Base-by-base conservation (phyloP, 352 stramenopile species). In the Globisporangium sylvaticum region DNA sequence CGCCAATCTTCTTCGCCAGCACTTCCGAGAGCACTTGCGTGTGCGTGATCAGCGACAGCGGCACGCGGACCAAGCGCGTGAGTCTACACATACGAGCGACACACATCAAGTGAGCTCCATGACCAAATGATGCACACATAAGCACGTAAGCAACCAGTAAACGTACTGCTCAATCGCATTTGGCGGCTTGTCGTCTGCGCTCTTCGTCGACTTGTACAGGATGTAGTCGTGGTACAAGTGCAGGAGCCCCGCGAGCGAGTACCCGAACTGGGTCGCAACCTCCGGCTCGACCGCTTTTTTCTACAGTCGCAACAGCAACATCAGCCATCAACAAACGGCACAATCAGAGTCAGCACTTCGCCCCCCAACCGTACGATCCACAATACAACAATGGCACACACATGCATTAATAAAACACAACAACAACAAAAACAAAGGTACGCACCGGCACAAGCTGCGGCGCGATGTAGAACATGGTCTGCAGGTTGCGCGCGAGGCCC, bases 181-280 rank as follows among this genome's bases (percentile, higher is more conserved):
- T 4, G 56, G 18, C 0, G 69, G 70, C 42, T 75, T 69, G 25
- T 65, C 62, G 12, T 67, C 42, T 24, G 65, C 39, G 22, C 9
- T 24, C 31, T 64, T 53, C n/a, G 73, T 59, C 18, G 78, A 74
- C 74, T 90, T 91, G 79, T 83, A 91, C 57, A 93, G 66, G 14
- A 95, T 73, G 67, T 90, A 90, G 80, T 95, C 87, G 62, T 95
- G 87, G 69, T 91, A 93, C 66, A 94, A 34, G 59, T 87, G 83
- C 37, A 95, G 71, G 46, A 95, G 61, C 0, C 85, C 85, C 56
- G 90, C 84, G 37, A 94, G 64, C 53, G 87, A 87, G 70, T 95
- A 95, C 5, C 87, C 82, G n/a, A 74, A 78, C 65, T 95, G 83
- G 18, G 85, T 86, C 42, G 83, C 80, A 25, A 92, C 66, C 56